Percentiles rank a stretch among this genome's conserved stretches.
Conservation (phyloP, 768 basidiomycete species). For the Leucosporidium scottii region DNA sequence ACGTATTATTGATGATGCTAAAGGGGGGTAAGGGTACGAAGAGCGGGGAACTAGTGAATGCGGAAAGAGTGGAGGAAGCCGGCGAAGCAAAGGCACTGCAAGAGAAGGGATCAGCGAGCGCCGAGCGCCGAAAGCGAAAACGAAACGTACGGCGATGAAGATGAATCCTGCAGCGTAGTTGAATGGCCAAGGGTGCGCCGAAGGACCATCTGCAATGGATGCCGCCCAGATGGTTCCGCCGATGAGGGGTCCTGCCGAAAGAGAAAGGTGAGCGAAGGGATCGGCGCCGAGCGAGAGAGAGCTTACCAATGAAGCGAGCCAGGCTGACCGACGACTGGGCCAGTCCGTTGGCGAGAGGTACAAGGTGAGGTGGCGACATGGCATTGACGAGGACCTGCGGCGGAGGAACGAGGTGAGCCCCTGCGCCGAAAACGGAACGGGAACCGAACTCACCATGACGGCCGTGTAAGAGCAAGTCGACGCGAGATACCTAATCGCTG, state of each 20-base stretch:
- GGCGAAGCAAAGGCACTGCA: conserved; percentile 56
- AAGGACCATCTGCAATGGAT: conserved; percentile 61
- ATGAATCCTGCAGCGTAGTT: conserved; percentile 23
- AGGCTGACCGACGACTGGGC: conserved; percentile 93
- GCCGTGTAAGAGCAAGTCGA: conserved; percentile 76
- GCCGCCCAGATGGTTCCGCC: conserved; percentile 62
- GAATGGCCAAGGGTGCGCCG: conserved; percentile 70
- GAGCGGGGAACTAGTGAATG: conserved; percentile 50
- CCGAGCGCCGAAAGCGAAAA: neutral
- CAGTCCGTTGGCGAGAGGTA: conserved; percentile 88
- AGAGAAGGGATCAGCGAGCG: conserved; percentile 41
- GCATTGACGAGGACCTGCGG: conserved; percentile 40
- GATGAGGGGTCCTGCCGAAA: conserved; percentile 18
- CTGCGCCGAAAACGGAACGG: conserved; percentile 56
- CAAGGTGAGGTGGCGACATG: conserved; percentile 81
- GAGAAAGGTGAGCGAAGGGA: neutral
- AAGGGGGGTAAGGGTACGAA: no score
- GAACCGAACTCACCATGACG: conserved; percentile 68
- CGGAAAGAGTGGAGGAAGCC: conserved; percentile 65
- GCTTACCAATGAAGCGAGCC: conserved; percentile 65
- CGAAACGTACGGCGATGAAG: neutral
- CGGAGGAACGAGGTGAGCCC: neutral
- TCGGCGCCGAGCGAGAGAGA: conserved; percentile 31
- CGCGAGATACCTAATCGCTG: conserved; percentile 20
- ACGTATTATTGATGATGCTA: no score